Conservation (phyloP, 176 grass and related monocot genomes). For the Luzula sylvatica region DNA sequence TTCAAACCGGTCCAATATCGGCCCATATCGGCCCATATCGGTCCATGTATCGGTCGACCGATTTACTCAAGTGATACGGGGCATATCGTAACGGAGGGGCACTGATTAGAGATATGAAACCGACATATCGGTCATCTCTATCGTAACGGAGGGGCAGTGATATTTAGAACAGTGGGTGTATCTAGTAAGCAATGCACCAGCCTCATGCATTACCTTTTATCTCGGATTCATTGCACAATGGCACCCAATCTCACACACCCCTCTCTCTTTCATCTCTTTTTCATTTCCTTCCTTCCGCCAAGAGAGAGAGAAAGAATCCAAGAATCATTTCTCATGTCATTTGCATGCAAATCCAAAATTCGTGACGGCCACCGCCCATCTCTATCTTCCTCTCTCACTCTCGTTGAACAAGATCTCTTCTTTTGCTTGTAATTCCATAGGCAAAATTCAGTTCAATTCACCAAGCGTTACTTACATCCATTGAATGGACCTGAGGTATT, state of each 20-base stretch:
- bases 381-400: constrained; percentile 3
- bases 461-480: not conserved
- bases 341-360: constrained; percentile 2
- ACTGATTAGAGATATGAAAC: too few species aligned
- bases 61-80: too few species aligned
- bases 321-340: not conserved
- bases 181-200: too few species aligned
- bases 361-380: constrained; percentile 3
- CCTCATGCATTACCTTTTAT: too few species aligned
- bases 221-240: not conserved
- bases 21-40: too few species aligned
- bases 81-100: too few species aligned
- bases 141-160: too few species aligned
- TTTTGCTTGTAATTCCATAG: constrained; percentile 8
- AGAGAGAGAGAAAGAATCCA: not conserved
- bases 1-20: too few species aligned
- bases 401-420: not conserved
- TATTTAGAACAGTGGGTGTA: too few species aligned
- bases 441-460: not conserved
- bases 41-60: too few species aligned
- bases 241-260: not conserved
- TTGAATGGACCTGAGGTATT: constrained; percentile 14
- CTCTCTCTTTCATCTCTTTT: constrained; percentile 8
- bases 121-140: too few species aligned
- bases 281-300: not conserved